phyloP scores from a whole-genome alignment of 768 basidiomycete species.

The Russula vinacea region DNA sequence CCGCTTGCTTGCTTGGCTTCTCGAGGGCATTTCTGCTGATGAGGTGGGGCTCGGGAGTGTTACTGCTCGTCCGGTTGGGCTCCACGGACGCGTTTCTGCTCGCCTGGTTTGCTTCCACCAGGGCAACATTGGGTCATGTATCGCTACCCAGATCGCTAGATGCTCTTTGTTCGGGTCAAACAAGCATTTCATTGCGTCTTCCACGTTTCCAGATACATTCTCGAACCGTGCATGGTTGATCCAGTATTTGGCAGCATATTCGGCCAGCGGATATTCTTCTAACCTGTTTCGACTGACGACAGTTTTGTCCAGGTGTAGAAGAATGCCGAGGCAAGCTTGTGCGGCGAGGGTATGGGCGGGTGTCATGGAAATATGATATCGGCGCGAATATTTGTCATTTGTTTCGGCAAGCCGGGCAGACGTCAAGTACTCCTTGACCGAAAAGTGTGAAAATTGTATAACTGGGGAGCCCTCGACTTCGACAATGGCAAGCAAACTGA shows the following conservation, averaged over 20 bases:
- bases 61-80: too few relatives aligned
- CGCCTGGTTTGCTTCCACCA: too few relatives aligned
- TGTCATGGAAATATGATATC: too few relatives aligned
- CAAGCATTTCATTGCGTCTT: not conserved
- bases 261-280: too few relatives aligned
- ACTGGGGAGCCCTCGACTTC: not conserved
- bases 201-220: not conserved
- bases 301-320: too few relatives aligned
- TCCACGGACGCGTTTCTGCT: too few relatives aligned
- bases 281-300: too few relatives aligned
- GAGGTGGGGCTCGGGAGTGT: too few relatives aligned
- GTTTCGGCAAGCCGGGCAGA: not conserved
- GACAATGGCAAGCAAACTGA: not conserved
- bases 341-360: too few relatives aligned
- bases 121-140: not conserved
- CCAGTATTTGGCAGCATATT: conserved; percentile 10
- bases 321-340: too few relatives aligned
- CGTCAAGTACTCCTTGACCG: conserved; percentile 12
- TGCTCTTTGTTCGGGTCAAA: not conserved
- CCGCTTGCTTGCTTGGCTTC: too few relatives aligned
- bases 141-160: not conserved
- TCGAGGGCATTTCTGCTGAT: too few relatives aligned
- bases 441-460: conserved; percentile 8
- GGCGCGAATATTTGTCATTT: not conserved
- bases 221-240: not conserved